Evolutionary conservation across 2,329 filamentous ascomycete genomes (phyloP), one percentile per base, ranked within the genome.

Genomic region (Cladosporium sp.): DNA sequence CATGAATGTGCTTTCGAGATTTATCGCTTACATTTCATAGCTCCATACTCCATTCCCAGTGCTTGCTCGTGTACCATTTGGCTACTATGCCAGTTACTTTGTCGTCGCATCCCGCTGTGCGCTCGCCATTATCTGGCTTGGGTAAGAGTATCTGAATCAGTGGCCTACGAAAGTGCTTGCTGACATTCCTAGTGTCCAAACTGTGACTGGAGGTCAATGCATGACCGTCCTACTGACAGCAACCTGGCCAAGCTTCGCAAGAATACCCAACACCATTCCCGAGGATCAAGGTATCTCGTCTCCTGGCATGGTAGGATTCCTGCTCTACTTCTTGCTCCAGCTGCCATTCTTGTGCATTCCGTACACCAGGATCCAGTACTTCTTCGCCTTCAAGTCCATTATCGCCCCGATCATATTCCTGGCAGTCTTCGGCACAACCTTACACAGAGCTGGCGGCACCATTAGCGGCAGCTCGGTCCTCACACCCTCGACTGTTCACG

Each of bases 201-300:
- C 68, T 3, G 68, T 69, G 1, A 75, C 70, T 52, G 73, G 71
- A 10, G 70, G 68, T 6, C 69, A 72, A 37, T 71, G 69, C 50
- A 72, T 72, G 67, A 65, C 64, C 18, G 68, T 73, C 10, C 60
- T 73, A 40, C 67, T 74, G 33, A 70, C 67, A 29, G 83, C 84
- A 0, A 85, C 86, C 67, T 87, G 85, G 83, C 86, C 86, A 0
- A 83, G 81, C 18, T 88, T 85, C 68, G 74, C 78, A 0, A 79
- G 77, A 0, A 78, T 88, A 14, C 78, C 79, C 0, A 87, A 88
- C 69, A 75, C 77, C 23, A 80, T 88, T 21, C 80, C 84, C 0
- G 76, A 74, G 1, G 75, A 70, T 14, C 78, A 83, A 53, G 85
- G 85, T 16, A 86, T 87, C 46, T 82, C 81, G 2, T 85, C 82